These are phyloP conservation scores for Hemisphaericaspora lyxosophila DNA, from an alignment of 1,139 yeast species.

Conservation along the genomic window DNA sequence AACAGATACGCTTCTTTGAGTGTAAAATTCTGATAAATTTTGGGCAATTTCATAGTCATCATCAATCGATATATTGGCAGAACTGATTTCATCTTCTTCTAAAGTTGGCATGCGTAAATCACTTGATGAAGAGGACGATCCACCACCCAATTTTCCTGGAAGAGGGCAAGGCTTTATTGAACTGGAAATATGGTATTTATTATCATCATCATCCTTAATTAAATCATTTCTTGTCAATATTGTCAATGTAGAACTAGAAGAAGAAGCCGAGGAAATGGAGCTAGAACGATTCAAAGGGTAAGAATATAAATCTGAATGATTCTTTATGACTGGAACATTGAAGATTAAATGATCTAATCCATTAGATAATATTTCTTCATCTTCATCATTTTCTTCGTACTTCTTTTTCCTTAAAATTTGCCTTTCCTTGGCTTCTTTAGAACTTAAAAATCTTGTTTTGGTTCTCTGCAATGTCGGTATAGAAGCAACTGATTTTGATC, in stretches of 20 bases:
- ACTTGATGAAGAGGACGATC: constrained; percentile 1
- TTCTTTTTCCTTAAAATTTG: constrained; percentile 39
- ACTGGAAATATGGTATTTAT: constrained; percentile 22
- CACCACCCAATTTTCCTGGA: constrained; percentile 29
- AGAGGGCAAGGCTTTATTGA: constrained; percentile 34
- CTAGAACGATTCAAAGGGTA: too few relatives aligned
- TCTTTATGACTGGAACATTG: constrained; percentile 46
- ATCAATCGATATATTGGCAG: constrained; percentile 1
- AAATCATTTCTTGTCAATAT: constrained; percentile 29
- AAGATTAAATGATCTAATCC: constrained; percentile 40
- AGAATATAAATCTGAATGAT: constrained; percentile 38
- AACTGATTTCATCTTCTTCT: constrained; percentile 1
- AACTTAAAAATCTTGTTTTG: constrained; percentile 36
- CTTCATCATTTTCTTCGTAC: constrained; percentile 46
- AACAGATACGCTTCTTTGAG: constrained; percentile 36
- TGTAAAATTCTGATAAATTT: constrained; percentile 40
- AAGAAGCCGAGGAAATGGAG: too few relatives aligned
- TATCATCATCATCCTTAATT: constrained; percentile 23
- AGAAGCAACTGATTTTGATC: constrained; percentile 11
- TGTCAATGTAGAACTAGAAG: constrained; percentile 4
- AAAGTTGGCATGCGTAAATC: constrained; percentile 5
- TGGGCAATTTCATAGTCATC: constrained; percentile 37
- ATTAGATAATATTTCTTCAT: constrained; percentile 40
- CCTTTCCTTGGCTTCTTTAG: constrained; percentile 41
- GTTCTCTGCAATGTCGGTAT: constrained; percentile 28